A percentile compares a stretch with the other conserved stretches of the same genome.
Evolutionary conservation across 257 asterid genomes (phyloP).

Genomic region (Mitragyna speciosa): DNA sequence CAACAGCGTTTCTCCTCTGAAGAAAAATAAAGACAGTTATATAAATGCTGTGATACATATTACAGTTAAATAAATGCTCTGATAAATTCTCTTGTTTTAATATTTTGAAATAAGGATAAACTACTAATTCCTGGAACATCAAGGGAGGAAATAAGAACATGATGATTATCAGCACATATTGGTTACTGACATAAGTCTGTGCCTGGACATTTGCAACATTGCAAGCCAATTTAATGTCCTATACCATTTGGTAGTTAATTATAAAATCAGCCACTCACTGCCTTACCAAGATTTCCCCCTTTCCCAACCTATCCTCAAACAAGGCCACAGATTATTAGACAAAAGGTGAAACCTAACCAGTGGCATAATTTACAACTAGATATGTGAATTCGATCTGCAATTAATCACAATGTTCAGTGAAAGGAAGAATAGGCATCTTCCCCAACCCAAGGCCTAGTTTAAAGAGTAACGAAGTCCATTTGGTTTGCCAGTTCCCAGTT

Average conservation of each 20-base stretch:
- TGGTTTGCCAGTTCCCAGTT: background rate
- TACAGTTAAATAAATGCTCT: background rate
- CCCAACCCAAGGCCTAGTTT: background rate
- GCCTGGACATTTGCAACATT: background rate
- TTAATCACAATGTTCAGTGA: background rate
- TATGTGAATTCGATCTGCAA: background rate
- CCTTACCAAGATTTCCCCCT: background rate
- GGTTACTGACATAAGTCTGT: background rate
- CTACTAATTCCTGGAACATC: background rate
- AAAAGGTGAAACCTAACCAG: background rate
- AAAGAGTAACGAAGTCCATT: background rate
- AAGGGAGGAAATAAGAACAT: background rate
- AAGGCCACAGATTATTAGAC: background rate
- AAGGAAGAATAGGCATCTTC: background rate
- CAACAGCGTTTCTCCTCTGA: constrained; percentile 36
- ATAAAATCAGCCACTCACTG: background rate
- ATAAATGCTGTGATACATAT: background rate
- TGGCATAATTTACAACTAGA: background rate
- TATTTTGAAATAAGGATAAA: background rate
- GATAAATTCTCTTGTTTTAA: background rate
- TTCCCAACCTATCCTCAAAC: background rate
- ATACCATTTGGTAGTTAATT: background rate
- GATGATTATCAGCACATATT: background rate
- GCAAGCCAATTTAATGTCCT: background rate
- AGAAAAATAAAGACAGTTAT: constrained; percentile 13